Evolutionary conservation across 169 alveolate genomes (phyloP).

Genomic region (Cytauxzoon felis): DNA sequence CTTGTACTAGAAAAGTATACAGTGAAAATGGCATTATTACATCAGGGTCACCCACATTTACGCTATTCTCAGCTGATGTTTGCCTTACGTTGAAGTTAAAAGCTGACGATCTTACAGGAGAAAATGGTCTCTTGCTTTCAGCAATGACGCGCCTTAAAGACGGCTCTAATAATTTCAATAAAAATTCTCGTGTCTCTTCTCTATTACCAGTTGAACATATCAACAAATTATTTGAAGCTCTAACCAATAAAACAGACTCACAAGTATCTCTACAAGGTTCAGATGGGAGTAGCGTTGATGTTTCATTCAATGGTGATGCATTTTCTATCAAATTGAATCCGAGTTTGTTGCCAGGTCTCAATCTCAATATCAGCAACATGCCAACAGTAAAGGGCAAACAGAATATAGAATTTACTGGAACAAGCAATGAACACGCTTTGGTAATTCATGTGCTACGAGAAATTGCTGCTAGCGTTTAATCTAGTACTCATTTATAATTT

Average conservation of each 20-base stretch:
- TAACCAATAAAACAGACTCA: not conserved
- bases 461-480: constrained; percentile 1
- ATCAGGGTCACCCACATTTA: constrained; percentile 57
- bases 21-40: constrained; percentile 18
- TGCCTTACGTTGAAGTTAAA: constrained; percentile 55
- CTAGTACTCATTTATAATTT: not conserved
- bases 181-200: constrained; percentile 46
- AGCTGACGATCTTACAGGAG: constrained; percentile 47
- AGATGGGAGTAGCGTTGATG: constrained; percentile 45
- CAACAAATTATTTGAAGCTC: constrained; percentile 9
- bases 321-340: constrained; percentile 50
- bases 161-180: constrained; percentile 45
- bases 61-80: constrained; percentile 44
- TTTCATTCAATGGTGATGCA: constrained; percentile 10
- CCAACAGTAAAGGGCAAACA: constrained; percentile 24
- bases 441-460: constrained; percentile 43
- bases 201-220: constrained; percentile 38
- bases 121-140: constrained; percentile 36
- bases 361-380: not conserved
- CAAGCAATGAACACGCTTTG: constrained; percentile 30
- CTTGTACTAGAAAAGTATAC: constrained; percentile 50
- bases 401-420: constrained; percentile 38
- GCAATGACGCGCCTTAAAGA: constrained; percentile 55
- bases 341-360: constrained; percentile 38
- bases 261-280: constrained; percentile 41